Evolutionary conservation across 192 early-diverging fungal genomes (phyloP).

Genomic region (Powellomyces hirtus): DNA sequence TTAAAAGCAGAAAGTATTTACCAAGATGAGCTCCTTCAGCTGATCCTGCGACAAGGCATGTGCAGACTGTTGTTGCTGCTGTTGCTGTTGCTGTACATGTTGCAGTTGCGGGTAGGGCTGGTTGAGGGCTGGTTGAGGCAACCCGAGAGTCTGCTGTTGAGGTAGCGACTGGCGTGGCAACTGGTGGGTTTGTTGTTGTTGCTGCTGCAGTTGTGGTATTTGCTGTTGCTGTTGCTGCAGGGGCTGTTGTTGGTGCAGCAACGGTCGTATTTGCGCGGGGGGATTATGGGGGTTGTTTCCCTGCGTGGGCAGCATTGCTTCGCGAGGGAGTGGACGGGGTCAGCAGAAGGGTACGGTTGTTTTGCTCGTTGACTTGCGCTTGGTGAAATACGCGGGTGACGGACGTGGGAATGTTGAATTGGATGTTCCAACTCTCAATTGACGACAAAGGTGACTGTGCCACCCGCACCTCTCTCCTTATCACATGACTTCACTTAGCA

Average conservation of each 20-base stretch:
- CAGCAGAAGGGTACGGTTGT: too few relatives aligned
- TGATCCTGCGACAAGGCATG: background rate
- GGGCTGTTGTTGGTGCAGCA: background rate
- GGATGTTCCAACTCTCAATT: too few relatives aligned
- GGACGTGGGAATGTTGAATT: too few relatives aligned
- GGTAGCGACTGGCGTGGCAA: background rate
- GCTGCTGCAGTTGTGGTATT: background rate
- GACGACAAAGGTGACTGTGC: too few relatives aligned
- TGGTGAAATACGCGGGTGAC: too few relatives aligned
- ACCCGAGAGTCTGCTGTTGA: background rate
- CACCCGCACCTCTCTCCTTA: too few relatives aligned
- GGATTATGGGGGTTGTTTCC: background rate
- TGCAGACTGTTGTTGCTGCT: background rate
- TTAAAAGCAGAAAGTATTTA: background rate
- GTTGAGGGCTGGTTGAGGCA: background rate
- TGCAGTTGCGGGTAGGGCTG: background rate
- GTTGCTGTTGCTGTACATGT: background rate
- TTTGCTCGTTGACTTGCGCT: too few relatives aligned
- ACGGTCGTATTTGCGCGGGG: background rate
- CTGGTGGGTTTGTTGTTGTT: background rate
- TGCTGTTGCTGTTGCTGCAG: conserved; percentile 5
- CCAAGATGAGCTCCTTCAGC: background rate
- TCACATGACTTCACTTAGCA: too few relatives aligned
- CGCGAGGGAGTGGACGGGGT: too few relatives aligned
- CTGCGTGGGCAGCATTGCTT: background rate